Percentiles rank a stretch among this genome's conserved stretches.
These are phyloP conservation scores for Termitomyces sp. DNA, from an alignment of 768 basidiomycete genomes.

Conservation along the genomic window DNA sequence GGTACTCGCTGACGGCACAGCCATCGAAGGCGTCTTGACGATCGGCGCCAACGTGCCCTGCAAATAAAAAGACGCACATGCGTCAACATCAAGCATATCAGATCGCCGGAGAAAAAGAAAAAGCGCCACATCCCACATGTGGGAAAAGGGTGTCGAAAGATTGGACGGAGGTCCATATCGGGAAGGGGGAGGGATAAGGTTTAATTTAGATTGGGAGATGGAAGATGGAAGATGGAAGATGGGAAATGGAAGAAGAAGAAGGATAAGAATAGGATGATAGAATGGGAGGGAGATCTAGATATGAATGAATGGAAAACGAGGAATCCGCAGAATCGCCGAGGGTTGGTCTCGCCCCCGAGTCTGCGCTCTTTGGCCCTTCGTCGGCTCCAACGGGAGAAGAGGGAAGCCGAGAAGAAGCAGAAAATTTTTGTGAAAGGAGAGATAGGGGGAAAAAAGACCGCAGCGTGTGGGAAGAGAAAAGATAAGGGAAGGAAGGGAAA, in stretches of 20 bases:
- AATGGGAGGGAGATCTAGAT: not conserved
- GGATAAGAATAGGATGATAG: not conserved
- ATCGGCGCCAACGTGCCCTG: constrained; percentile 97
- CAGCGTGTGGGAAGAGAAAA: no score
- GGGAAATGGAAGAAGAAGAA: not conserved
- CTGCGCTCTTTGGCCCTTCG: not conserved
- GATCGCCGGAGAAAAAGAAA: not conserved
- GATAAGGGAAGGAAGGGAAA: no score
- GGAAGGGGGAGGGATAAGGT: not conserved
- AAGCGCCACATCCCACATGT: not conserved
- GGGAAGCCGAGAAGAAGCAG: not conserved
- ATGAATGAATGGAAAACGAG: constrained; percentile 2
- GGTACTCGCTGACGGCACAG: constrained; percentile 73
- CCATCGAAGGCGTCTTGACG: constrained; percentile 90
- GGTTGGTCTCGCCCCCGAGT: not conserved
- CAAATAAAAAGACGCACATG: not conserved
- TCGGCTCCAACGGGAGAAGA: not conserved
- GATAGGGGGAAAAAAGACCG: not conserved
- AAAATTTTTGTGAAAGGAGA: not conserved
- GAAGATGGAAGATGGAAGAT: not conserved
- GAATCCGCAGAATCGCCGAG: constrained; percentile 10
- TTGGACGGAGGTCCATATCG: not conserved
- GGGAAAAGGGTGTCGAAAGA: not conserved
- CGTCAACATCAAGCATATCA: not conserved
- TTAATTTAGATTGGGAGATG: no score